Evolutionary conservation across 495 filamentous ascomycete species (phyloP), one percentile per base, ranked within the genome.

Genomic region (Melanomma pulvis-pyrius): DNA sequence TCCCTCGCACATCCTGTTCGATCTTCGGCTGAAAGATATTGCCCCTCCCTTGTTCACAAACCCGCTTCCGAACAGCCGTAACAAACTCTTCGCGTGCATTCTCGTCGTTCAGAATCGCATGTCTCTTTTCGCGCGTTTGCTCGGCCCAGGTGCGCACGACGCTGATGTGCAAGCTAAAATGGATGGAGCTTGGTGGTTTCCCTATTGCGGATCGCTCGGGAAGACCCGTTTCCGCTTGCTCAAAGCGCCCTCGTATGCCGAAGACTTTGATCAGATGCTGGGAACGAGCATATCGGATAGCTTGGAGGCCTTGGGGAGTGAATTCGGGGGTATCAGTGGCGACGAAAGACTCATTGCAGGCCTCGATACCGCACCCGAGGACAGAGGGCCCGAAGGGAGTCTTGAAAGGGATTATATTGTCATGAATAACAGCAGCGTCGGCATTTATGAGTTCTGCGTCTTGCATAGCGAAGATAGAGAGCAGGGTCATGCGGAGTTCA

Each of bases 321-420:
- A 30, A 22, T 9, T 21, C 25, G 19, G n/a, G n/a, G 44, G 22
- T 22, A 55, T 21, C 7, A 36, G 29, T 2, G 1, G 53, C 19
- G 30, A 39, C 6, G 32, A 75, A 76, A 8, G 24, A 12, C 29
- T 50, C 54, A 21, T 21, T 26, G 39, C 73, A 76, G 13, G 56
- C 53, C 7, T 49, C 61, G 32, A n/a, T 24, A 1, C 66, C 71
- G 49, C 74, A 75, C 9, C 63, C 58, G 11, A 76, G 52, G 25
- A 76, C 67, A 28, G 61, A 74, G 13, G 73, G 53, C 12, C 68
- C 74, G 56, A 74, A 76, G 2, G 74, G 71, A 24, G 52, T 74
- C 39, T 49, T 58, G 55, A 74, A 75, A 1, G 69, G 61, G 1
- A 67, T 51, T 1, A 61, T 3, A 39, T 11, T 1, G 32, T 2